Percentiles rank a stretch among this genome's conserved stretches.
Evolutionary conservation across 202 grass and related monocot genomes (phyloP).

Genomic region (Sporobolus alterniflorus): DNA sequence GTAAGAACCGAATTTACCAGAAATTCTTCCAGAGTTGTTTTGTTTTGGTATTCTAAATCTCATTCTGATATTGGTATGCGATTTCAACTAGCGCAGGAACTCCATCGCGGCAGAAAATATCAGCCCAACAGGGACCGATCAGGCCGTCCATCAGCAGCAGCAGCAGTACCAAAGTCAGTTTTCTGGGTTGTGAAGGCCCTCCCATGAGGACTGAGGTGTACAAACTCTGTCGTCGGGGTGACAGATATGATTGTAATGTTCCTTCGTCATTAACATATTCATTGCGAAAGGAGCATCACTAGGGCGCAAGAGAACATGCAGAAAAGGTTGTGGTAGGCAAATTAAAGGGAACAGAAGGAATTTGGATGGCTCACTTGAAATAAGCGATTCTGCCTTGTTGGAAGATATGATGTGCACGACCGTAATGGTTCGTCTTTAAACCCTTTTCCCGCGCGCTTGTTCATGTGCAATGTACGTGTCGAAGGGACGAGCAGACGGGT

Average conservation of each 20-base stretch:
- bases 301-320: constrained; percentile 28
- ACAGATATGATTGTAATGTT: constrained; percentile 32
- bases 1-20: constrained; percentile 37
- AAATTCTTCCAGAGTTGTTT: background rate
- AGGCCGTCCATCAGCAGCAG: constrained; percentile 46
- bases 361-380: constrained; percentile 14
- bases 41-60: background rate
- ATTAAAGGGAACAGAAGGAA: background rate
- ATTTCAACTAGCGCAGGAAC: constrained; percentile 40
- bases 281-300: constrained; percentile 37
- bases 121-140: constrained; percentile 61
- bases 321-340: constrained; percentile 5
- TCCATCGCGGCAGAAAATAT: constrained; percentile 43
- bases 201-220: background rate
- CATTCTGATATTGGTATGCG: background rate
- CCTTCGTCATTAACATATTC: constrained; percentile 36
- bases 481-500: background rate
- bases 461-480: background rate
- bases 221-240: constrained; percentile 21
- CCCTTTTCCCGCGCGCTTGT: background rate
- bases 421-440: background rate
- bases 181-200: constrained; percentile 48
- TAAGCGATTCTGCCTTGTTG: background rate
- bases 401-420: constrained; percentile 5
- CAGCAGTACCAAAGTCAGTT: constrained; percentile 57